Evolutionary conservation across 306 rosid species (phyloP).

Genomic region (Medicago ruthenica): DNA sequence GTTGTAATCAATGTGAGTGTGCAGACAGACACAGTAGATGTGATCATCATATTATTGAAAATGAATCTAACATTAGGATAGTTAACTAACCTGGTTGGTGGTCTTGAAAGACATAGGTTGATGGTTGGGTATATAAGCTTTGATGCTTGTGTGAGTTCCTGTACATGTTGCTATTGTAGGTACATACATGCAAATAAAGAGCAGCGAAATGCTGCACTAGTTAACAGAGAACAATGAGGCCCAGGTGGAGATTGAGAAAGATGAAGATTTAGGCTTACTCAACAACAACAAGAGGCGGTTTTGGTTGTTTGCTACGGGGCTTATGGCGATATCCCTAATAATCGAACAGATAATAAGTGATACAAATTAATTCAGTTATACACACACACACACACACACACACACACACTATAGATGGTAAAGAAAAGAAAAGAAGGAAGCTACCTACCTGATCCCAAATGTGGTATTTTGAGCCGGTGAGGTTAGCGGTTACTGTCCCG

Average conservation of each 20-base stretch:
- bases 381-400: too few relatives aligned
- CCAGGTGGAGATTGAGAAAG: background rate
- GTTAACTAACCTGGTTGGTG: slow-evolving; percentile 29
- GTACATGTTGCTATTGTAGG: slow-evolving; percentile 82
- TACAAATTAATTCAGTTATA: too few relatives aligned
- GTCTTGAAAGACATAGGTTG: slow-evolving; percentile 80
- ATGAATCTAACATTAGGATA: too few relatives aligned
- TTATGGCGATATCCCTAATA: slow-evolving; percentile 55
- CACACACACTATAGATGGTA: too few relatives aligned
- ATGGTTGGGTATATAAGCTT: slow-evolving; percentile 77
- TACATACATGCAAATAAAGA: slow-evolving; percentile 54
- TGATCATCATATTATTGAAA: too few relatives aligned
- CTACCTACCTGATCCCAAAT: slow-evolving; percentile 93
- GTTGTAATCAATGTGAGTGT: too few relatives aligned
- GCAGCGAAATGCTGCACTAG: background rate
- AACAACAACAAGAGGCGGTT: slow-evolving; percentile 72
- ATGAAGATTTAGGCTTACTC: slow-evolving; percentile 50
- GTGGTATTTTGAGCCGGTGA: slow-evolving; percentile 80
- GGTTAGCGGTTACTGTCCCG: slow-evolving; percentile 77
- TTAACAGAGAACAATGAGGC: background rate
- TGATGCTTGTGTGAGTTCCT: slow-evolving; percentile 83
- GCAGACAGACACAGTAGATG: too few relatives aligned
- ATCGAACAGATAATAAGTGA: too few relatives aligned
- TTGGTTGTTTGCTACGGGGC: slow-evolving; percentile 47
- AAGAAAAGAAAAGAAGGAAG: too few relatives aligned